Percentiles rank a stretch among this genome's conserved stretches.
Conservation (phyloP, 306 rosid species). For the Medicago truncatula region DNA sequence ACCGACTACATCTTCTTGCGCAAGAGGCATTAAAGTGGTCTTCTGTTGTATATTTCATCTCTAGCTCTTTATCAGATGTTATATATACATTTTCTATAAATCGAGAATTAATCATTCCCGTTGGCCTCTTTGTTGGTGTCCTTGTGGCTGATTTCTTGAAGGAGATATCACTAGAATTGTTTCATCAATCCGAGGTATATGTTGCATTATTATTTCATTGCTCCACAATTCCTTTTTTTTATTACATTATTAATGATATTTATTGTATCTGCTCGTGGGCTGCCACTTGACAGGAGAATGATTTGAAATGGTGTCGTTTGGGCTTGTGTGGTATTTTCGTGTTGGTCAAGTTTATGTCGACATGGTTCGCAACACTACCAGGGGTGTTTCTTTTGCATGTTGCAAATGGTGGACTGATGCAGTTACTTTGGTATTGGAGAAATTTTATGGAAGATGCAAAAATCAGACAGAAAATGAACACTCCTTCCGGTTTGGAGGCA, state of each 20-base stretch:
- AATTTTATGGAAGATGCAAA: slow-evolving; percentile 42
- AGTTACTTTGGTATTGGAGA: slow-evolving; percentile 53
- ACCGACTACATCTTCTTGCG: slow-evolving; percentile 37
- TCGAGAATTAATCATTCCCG: slow-evolving; percentile 47
- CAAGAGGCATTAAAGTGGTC: slow-evolving; percentile 54
- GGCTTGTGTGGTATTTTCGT: slow-evolving; percentile 48
- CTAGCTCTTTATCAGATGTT: slow-evolving; percentile 47
- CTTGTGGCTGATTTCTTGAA: slow-evolving; percentile 51
- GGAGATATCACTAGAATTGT: slow-evolving; percentile 50
- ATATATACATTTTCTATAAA: slow-evolving; percentile 47
- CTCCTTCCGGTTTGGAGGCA: slow-evolving; percentile 35
- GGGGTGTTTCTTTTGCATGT: slow-evolving; percentile 50
- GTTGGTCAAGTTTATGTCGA: slow-evolving; percentile 45
- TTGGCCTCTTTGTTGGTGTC: slow-evolving; percentile 54
- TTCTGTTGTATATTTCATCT: slow-evolving; percentile 46
- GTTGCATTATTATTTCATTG: slow-evolving; percentile 20
- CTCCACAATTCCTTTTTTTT: not conserved
- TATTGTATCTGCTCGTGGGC: not conserved
- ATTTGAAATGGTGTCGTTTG: slow-evolving; percentile 44
- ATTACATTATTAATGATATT: not conserved
- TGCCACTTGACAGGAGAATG: slow-evolving; percentile 43
- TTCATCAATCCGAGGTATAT: slow-evolving; percentile 46
- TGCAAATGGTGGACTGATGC: slow-evolving; percentile 56
- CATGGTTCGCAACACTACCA: slow-evolving; percentile 34
- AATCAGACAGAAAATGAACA: slow-evolving; percentile 25